These are phyloP conservation scores for Solanum stenotomum DNA, from an alignment of 257 asterid genomes.

Conservation along the genomic window DNA sequence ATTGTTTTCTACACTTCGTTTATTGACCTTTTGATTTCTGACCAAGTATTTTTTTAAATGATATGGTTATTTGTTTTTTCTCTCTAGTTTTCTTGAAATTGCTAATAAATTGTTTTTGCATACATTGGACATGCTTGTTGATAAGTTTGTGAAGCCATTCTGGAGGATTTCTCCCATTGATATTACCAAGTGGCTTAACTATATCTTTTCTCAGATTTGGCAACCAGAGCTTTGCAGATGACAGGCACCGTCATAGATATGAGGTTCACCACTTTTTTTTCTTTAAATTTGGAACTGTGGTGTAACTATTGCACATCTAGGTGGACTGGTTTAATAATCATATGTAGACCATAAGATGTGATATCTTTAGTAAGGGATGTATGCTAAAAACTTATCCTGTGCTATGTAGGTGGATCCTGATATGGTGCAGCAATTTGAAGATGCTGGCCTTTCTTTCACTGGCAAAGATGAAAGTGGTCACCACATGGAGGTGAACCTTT, in stretches of 20 bases:
- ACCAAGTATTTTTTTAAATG: no score
- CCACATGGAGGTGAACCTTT: slow-evolving; percentile 57
- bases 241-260: slow-evolving; percentile 13
- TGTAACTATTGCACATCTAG: neutral
- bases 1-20: no score
- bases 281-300: neutral
- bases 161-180: neutral
- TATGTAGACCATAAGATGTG: no score
- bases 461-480: slow-evolving; percentile 66
- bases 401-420: slow-evolving; percentile 62
- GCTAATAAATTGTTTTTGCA: no score
- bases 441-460: slow-evolving; percentile 49
- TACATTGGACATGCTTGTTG: no score
- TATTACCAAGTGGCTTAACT: neutral
- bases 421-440: slow-evolving; percentile 54
- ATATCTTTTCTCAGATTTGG: slow-evolving; percentile 8
- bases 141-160: neutral
- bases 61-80: no score
- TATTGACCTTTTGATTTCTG: no score
- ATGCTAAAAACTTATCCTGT: neutral
- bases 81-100: no score
- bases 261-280: neutral
- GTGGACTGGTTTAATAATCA: neutral
- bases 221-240: slow-evolving; percentile 6
- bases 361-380: neutral